Evolutionary conservation across 1,284 basidiomycete genomes (phyloP), one percentile per base, ranked within the genome.

Genomic region (Golubevia sp.): DNA sequence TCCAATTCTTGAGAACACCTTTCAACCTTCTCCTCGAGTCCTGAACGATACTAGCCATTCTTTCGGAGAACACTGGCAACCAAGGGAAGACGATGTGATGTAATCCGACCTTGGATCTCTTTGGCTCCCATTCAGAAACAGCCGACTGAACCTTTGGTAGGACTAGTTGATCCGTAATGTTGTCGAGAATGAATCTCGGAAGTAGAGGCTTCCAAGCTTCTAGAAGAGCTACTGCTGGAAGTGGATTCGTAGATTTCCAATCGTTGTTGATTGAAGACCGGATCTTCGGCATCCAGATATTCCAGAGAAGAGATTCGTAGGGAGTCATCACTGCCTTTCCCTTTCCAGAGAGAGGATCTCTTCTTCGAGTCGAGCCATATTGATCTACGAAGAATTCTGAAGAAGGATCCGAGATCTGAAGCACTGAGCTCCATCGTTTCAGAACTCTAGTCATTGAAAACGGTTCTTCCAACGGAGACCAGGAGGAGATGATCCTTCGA

Each of bases 151-250:
- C 88, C 84, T 97, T 97, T 1, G 97, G 97, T 18, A 99, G 85
- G 50, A 99, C 88, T 26, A 99, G 89, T 84, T 99, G 97, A 77
- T 98, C 94, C 62, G 98, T 88, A 62, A 99, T 86, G 80, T 99
- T 99, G 85, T 99, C 96, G 52, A 89, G 89, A 66, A 99, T 90
- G 85, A 98, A 99, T 0, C 87, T 87, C 0, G 97, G 97, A 0
- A 99, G 87, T 59, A 97, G 88, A 0, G 89, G 87, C 1, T 89
- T 88, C 97, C 97, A 99, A 0, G 90, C 87, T 82, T 97, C 92
- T 79, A 94, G 91, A 0, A 99, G 86, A 48, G 88, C 88, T 30
- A 97, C 89, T 2, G 90, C 93, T 6, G 91, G 88, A 7, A 88
- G 86, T 1, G 94, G 90, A 44, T 90, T 85, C 49, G 88, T 85